These are phyloP conservation scores for Aureobasidium sp. DNA, from an alignment of 2,329 filamentous ascomycete genomes.

Conservation along the genomic window DNA sequence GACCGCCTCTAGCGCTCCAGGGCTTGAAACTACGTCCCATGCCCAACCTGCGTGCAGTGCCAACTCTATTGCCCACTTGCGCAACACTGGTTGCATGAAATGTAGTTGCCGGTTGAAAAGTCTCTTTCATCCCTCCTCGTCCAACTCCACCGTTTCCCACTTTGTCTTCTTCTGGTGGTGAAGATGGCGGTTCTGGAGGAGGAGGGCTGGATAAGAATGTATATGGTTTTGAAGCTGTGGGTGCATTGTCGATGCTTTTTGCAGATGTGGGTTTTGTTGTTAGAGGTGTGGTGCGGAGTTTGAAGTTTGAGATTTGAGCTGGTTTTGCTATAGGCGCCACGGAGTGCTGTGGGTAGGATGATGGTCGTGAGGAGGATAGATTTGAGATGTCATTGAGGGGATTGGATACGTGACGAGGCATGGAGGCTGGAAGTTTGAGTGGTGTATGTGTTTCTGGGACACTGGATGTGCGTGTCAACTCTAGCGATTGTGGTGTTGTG, in stretches of 20 bases:
- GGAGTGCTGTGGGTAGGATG: slow-evolving; percentile 3
- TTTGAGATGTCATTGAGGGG: slow-evolving; percentile 30
- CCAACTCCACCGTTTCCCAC: not conserved
- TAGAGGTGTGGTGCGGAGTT: slow-evolving; percentile 28
- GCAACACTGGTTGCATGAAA: slow-evolving; percentile 38
- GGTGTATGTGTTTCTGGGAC: not conserved
- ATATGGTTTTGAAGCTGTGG: slow-evolving; percentile 37
- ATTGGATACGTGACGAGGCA: slow-evolving; percentile 2
- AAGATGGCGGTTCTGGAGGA: slow-evolving; percentile 19
- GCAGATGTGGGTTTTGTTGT: slow-evolving; percentile 21
- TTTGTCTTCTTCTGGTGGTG: slow-evolving; percentile 17
- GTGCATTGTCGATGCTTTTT: slow-evolving; percentile 12
- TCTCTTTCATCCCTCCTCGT: slow-evolving; percentile 13
- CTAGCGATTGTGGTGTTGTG: not conserved
- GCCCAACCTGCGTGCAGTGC: slow-evolving; percentile 36
- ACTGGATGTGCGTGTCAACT: not conserved
- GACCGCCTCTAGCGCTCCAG: slow-evolving; percentile 32
- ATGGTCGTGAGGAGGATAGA: slow-evolving; percentile 12
- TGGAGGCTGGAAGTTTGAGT: not conserved
- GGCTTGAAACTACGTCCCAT: slow-evolving; percentile 43
- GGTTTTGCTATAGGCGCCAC: slow-evolving; percentile 3
- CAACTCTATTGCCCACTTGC: slow-evolving; percentile 22
- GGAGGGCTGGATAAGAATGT: slow-evolving; percentile 38
- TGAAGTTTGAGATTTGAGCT: slow-evolving; percentile 16
- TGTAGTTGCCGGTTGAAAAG: slow-evolving; percentile 32